Evolutionary conservation across 768 basidiomycete genomes (phyloP).

Genomic region (Hericium coralloides): DNA sequence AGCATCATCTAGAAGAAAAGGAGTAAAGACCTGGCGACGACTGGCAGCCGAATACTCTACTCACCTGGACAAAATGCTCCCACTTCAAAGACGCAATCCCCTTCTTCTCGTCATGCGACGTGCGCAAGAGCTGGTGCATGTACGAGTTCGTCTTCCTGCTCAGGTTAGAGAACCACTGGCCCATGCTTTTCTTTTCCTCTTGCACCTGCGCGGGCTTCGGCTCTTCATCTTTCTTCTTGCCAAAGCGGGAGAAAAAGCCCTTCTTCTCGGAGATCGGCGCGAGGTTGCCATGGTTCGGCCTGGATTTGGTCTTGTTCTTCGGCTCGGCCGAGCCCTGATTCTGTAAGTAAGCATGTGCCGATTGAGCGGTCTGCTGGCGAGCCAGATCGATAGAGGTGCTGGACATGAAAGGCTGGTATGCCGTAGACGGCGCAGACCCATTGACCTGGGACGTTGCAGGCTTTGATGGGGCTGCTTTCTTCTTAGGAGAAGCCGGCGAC

Average conservation of each 20-base stretch:
- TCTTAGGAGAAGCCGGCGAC: neutral
- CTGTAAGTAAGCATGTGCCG: slow-evolving; percentile 61
- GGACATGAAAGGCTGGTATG: slow-evolving; percentile 24
- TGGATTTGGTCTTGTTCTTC: slow-evolving; percentile 65
- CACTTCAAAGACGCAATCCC: slow-evolving; percentile 21
- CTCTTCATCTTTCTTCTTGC: slow-evolving; percentile 28
- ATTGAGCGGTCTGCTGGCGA: slow-evolving; percentile 50
- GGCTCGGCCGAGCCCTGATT: slow-evolving; percentile 33
- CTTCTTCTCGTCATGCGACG: slow-evolving; percentile 15
- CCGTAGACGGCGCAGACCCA: slow-evolving; percentile 14
- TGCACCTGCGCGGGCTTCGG: slow-evolving; percentile 25
- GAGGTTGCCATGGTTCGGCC: slow-evolving; percentile 47
- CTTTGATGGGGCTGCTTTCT: neutral
- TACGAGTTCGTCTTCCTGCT: slow-evolving; percentile 14
- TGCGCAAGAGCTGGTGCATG: slow-evolving; percentile 15
- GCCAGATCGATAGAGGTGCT: slow-evolving; percentile 33
- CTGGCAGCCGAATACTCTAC: neutral
- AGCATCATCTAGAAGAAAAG: slow-evolving; percentile 18
- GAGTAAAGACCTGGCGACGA: neutral
- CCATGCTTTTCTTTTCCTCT: slow-evolving; percentile 26
- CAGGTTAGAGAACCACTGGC: slow-evolving; percentile 11
- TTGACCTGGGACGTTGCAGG: slow-evolving; percentile 3
- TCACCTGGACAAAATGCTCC: slow-evolving; percentile 24
- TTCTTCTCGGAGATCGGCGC: slow-evolving; percentile 35
- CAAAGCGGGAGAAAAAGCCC: slow-evolving; percentile 46